Conservation (phyloP, 2,329 filamentous ascomycete genomes). For the Graphiopsis chlorocephala region DNA sequence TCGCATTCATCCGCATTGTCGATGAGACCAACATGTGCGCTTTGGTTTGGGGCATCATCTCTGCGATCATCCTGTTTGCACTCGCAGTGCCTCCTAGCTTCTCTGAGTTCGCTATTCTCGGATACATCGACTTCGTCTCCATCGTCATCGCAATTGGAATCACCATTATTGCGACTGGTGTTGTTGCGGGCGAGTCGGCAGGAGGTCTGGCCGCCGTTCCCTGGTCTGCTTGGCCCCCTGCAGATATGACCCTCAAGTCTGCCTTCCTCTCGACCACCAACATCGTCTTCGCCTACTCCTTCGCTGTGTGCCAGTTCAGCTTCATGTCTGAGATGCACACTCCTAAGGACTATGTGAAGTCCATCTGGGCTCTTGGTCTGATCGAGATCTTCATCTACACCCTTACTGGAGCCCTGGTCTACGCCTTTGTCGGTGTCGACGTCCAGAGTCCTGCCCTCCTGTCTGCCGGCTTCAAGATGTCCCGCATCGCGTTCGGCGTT, state of each 20-base stretch:
- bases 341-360: slow-evolving; percentile 61
- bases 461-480: slow-evolving; percentile 55
- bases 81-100: slow-evolving; percentile 37
- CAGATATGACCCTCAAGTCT: slow-evolving; percentile 45
- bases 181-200: slow-evolving; percentile 26
- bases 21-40: slow-evolving; percentile 39
- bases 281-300: slow-evolving; percentile 65
- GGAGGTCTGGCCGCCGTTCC: slow-evolving; percentile 33
- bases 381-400: slow-evolving; percentile 66
- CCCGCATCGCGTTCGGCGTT: slow-evolving; percentile 67
- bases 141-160: slow-evolving; percentile 37
- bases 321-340: slow-evolving; percentile 66
- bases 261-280: slow-evolving; percentile 65
- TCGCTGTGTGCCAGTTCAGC: slow-evolving; percentile 61
- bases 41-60: slow-evolving; percentile 43
- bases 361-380: slow-evolving; percentile 57
- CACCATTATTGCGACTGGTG: slow-evolving; percentile 36
- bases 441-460: slow-evolving; percentile 66
- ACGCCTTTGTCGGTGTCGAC: slow-evolving; percentile 60
- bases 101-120: slow-evolving; percentile 34
- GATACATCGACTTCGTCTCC: slow-evolving; percentile 38
- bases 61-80: slow-evolving; percentile 39
- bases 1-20: slow-evolving; percentile 45
- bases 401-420: slow-evolving; percentile 65
- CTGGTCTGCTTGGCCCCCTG: slow-evolving; percentile 37